A percentile compares a stretch with the other conserved stretches of the same genome.
Conservation (phyloP, 352 stramenopile species). For the Phytophthora sojae region DNA sequence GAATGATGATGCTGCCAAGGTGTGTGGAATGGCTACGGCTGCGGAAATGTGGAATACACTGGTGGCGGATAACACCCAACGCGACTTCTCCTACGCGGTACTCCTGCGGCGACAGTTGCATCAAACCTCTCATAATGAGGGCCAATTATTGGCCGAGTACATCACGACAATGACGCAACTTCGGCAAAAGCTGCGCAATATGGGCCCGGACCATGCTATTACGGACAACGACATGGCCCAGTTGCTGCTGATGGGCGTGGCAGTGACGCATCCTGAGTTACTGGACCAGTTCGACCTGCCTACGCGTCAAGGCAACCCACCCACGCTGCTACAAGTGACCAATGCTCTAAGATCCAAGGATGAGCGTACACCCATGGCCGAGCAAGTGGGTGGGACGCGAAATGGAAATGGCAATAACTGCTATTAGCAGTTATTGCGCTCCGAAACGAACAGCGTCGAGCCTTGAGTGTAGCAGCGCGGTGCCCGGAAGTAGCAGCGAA, state of each 20-base stretch:
- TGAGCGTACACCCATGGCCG: no score
- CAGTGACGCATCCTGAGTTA: slow-evolving; percentile 1
- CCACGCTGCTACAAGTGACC: slow-evolving; percentile 9
- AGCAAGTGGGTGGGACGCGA: no score
- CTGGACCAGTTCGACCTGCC: slow-evolving; percentile 13
- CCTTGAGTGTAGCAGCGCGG: no score
- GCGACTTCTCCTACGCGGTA: slow-evolving; percentile 9
- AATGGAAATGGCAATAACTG: no score
- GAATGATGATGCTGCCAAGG: slow-evolving; percentile 13
- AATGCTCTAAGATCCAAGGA: slow-evolving; percentile 1
- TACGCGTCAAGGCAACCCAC: slow-evolving; percentile 10
- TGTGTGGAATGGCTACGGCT: slow-evolving; percentile 7
- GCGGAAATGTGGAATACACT: slow-evolving; percentile 3
- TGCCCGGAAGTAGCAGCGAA: no score
- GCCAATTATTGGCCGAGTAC: slow-evolving; percentile 5
- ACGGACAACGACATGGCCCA: slow-evolving; percentile 4
- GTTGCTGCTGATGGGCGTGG: slow-evolving; percentile 5
- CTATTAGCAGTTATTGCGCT: no score
- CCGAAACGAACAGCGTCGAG: background rate
- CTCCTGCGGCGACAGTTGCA: slow-evolving; percentile 4
- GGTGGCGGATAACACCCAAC: slow-evolving; percentile 2
- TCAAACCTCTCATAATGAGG: background rate
- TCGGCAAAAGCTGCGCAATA: slow-evolving; percentile 8
- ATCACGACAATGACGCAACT: slow-evolving; percentile 3
- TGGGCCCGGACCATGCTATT: slow-evolving; percentile 2